Percentiles rank a stretch among this genome's conserved stretches.
Conservation (phyloP, 768 basidiomycete species). For the Heimioporus sp. region DNA sequence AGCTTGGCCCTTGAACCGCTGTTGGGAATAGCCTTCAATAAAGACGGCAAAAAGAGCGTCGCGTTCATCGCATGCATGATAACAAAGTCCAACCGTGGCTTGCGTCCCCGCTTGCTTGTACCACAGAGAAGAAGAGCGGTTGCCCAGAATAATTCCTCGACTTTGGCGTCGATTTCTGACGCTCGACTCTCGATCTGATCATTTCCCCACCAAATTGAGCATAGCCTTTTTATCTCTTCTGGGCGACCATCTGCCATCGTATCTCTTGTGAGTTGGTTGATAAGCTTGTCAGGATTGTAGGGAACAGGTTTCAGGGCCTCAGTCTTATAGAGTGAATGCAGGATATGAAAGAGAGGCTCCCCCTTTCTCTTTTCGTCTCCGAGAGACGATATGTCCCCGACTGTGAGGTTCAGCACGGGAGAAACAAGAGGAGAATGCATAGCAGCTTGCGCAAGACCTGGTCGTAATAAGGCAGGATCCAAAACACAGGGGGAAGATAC, state of each 20-base stretch:
- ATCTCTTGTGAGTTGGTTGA: conserved; percentile 35
- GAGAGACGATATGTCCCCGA: neutral
- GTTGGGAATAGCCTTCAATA: conserved; percentile 33
- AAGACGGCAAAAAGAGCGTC: conserved; percentile 47
- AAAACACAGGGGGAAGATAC: neutral
- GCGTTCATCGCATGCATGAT: conserved; percentile 58
- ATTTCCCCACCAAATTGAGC: conserved; percentile 35
- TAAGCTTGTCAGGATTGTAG: conserved; percentile 46
- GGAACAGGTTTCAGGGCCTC: conserved; percentile 47
- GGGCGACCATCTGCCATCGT: conserved; percentile 38
- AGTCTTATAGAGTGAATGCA: conserved; percentile 51
- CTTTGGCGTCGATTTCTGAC: conserved; percentile 33
- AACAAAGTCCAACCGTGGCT: conserved; percentile 55
- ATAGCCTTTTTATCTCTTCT: conserved; percentile 46
- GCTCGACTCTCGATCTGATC: conserved; percentile 26
- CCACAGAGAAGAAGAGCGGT: conserved; percentile 47
- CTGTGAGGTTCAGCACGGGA: conserved; percentile 32
- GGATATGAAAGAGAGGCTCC: conserved; percentile 46
- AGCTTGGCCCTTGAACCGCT: conserved; percentile 42
- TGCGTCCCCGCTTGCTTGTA: conserved; percentile 43
- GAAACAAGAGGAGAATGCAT: conserved; percentile 34
- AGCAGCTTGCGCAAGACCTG: conserved; percentile 51
- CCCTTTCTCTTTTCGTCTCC: conserved; percentile 21
- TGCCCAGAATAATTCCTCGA: conserved; percentile 51
- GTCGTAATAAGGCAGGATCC: neutral